Evolutionary conservation across 139 green algal species (phyloP).

Genomic region (Chlamydomonas applanata): DNA sequence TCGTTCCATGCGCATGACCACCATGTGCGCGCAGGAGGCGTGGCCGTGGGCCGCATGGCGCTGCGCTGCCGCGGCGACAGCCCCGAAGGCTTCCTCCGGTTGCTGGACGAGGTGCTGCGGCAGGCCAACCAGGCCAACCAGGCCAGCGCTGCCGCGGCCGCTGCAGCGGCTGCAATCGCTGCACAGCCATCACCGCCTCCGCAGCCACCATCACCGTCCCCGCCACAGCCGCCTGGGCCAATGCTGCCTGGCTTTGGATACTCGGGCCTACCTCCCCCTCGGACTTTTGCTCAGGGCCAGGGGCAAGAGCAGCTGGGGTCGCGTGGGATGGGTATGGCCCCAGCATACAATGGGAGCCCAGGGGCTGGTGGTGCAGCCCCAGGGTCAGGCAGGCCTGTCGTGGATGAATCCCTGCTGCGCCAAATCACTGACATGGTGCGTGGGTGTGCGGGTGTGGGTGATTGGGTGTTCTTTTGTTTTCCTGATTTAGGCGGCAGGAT

Average conservation of each 20-base stretch:
- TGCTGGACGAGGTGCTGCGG: slow-evolving; percentile 21
- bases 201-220: background rate
- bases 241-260: too few species aligned
- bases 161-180: background rate
- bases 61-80: slow-evolving; percentile 39
- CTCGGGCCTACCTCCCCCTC: too few species aligned
- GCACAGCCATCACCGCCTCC: background rate
- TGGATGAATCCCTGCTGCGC: slow-evolving; percentile 4
- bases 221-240: background rate
- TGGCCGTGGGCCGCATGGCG: slow-evolving; percentile 9
- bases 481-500: too few species aligned
- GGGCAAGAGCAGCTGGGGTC: slow-evolving; percentile 3
- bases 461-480: too few species aligned
- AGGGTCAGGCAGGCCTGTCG: too few species aligned
- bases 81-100: slow-evolving; percentile 32
- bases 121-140: background rate
- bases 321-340: too few species aligned
- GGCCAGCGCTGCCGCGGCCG: too few species aligned
- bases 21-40: background rate
- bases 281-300: background rate
- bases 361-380: too few species aligned
- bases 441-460: too few species aligned
- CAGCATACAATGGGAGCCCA: too few species aligned
- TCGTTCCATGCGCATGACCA: background rate
- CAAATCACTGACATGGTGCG: slow-evolving; percentile 15